Evolutionary conservation across 2,329 filamentous ascomycete species (phyloP), one percentile per base, ranked within the genome.

Genomic region (Hymenoscyphus albidus): DNA sequence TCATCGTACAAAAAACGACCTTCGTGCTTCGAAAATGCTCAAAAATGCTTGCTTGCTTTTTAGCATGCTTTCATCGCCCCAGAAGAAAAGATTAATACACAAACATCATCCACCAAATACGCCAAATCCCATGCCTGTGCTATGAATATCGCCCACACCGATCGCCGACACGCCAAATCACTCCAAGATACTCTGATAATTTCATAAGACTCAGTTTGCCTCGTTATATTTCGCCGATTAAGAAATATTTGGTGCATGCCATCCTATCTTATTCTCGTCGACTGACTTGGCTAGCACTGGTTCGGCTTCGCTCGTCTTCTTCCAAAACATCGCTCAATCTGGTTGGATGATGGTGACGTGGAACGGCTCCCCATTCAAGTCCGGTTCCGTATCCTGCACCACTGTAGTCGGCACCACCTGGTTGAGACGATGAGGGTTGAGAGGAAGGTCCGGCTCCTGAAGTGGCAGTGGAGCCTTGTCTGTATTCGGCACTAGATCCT

Each of bases 271-370:
- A 62, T 18, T 62, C 66, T 10, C 70, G 65, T 48, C 73, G 67
- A 59, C 72, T 74, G 22, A 74, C 62, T 58, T 74, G 72, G 57
- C 71, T 73, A 1, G 73, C 87, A 70, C 89, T 91, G 14, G 89
- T 91, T 27, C 90, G 85, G 74, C 90, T 91, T 60, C 87, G 83
- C 77, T 96, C 92, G 70, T 95, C 91, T 68, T 96, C 89, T 74
- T 92, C 92, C 74, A 95, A 83, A 35, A 97, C 93, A 77, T 96
- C 93, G 76, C 92, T 96, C 68, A 97, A 80, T 64, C 93, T 82
- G 9, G 93, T 96, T 0, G 93, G 93, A 77, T 97, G 92, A 70
- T 95, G 91, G 76, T 96, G 93, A 63, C 88, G 84, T 31, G 89
- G 88, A 68, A 92, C 80, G n/a, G 79, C 78, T 68, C 95, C 91